Evolutionary conservation across 306 rosid genomes (phyloP), one percentile per base, ranked within the genome.

Genomic region (Urtica urens): DNA sequence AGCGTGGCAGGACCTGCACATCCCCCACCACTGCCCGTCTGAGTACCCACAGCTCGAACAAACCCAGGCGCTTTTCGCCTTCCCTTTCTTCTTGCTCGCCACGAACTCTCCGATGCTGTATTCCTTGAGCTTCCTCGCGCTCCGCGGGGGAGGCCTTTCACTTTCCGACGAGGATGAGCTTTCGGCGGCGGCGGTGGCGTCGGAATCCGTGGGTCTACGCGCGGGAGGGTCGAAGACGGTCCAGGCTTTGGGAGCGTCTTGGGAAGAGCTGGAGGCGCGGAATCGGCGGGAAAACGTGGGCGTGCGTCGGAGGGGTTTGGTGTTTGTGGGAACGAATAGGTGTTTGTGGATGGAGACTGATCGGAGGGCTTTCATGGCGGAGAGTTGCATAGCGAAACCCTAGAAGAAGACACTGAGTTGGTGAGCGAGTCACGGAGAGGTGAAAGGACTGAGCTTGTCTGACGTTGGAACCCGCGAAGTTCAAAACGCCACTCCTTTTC

Each of bases 21-120:
- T 35, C 0, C 95, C 97, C 84, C 80, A 76, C 97, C 97, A 90
- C 62, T 79, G 73, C 30, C 82, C 82, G 6, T 69, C 18, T 1
- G 66, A 16, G 53, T 76, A 29, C 26, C 97, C 97, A 35, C 97
- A 90, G 48, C 43, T 26, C 2, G 45, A 5, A 65, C 97, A 90
- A 28, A 90, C 92, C 90, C 90, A 90, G 21, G 58, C 54, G 26
- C 57, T 24, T 59, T 65, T 84, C 31, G 23, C 67, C 63, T 70
- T 83, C 35, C 62, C 81, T 47, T 58, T 38, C 46, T 59, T 49
- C 53, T 61, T 76, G 18, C 7, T 67, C 47, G 68, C 70, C 19
- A 23, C 27, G 1, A 29, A 25, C 10, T 27, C 55, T 53, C 44
- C 42, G 38, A 38, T 12, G 38, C 49, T 64, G 8, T 18, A 45